A percentile compares a stretch with the other conserved stretches of the same genome.
Evolutionary conservation across 2,329 filamentous ascomycete species (phyloP).

Genomic region (Mollisia scopiformis): DNA sequence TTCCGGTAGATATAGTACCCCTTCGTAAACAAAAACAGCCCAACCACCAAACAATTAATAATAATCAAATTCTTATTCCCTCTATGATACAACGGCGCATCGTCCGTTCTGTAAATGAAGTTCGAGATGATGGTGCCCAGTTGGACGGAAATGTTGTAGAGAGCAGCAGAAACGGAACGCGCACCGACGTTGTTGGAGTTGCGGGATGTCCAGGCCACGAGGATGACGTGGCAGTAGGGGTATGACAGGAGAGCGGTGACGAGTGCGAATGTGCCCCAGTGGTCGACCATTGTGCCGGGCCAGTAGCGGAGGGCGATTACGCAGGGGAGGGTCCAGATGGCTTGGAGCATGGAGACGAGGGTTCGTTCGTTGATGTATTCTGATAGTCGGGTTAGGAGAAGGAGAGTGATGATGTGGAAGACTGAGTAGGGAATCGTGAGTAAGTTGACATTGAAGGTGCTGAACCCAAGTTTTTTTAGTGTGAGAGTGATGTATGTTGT

Average conservation of each 20-base stretch:
- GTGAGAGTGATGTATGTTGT: slow-evolving; percentile 57
- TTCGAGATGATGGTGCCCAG: slow-evolving; percentile 44
- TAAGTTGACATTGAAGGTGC: slow-evolving; percentile 48
- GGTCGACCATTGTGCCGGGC: slow-evolving; percentile 28
- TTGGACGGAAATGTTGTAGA: slow-evolving; percentile 56
- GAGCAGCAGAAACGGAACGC: slow-evolving; percentile 62
- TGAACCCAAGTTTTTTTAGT: slow-evolving; percentile 39
- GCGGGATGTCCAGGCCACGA: slow-evolving; percentile 48
- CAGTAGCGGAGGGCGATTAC: slow-evolving; percentile 39
- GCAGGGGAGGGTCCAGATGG: slow-evolving; percentile 46
- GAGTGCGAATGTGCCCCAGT: slow-evolving; percentile 43
- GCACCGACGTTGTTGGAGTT: slow-evolving; percentile 67
- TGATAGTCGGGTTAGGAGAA: slow-evolving; percentile 50
- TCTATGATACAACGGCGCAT: slow-evolving; percentile 56
- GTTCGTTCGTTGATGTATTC: slow-evolving; percentile 44
- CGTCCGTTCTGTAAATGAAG: slow-evolving; percentile 53
- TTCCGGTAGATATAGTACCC: slow-evolving; percentile 52
- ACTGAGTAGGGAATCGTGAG: slow-evolving; percentile 49
- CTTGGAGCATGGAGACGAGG: slow-evolving; percentile 38
- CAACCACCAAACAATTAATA: slow-evolving; percentile 48
- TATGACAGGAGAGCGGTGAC: slow-evolving; percentile 35
- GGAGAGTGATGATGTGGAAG: slow-evolving; percentile 46
- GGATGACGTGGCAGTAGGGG: slow-evolving; percentile 36
- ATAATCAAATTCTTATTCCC: slow-evolving; percentile 61
- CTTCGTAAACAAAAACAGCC: slow-evolving; percentile 53